Base-by-base conservation (phyloP, 2,329 filamentous ascomycete genomes). In the Biscogniauxia marginata region DNA sequence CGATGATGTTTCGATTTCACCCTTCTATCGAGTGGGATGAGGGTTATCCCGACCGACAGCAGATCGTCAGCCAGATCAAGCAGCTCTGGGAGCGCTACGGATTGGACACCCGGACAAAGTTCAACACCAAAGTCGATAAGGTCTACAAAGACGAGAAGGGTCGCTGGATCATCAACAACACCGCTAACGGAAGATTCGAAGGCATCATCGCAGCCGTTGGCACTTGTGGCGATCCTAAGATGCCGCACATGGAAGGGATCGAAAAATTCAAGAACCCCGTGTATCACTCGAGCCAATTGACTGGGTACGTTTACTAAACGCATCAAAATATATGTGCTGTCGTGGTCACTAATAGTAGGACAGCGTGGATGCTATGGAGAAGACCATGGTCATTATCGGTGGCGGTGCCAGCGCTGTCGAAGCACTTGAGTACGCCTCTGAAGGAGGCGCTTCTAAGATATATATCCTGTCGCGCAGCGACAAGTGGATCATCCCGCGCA, bases 401-500 rank as follows among this genome's bases (percentile, higher is more conserved):
- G 89, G 90, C 6, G 90, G 90, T 1, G 90, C 91, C 13, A 90
- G 86, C 53, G 91, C 90, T 2, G 87, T 96, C 4, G 90, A 96
- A 70, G 90, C 89, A 0, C 78, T 96, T 22, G 90, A 96, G 67
- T 96, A 91, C 64, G 89, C 89, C 1, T 82, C 86, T 9, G 76
- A 83, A 11, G 82, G 85, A 45, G 79, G 85, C 3, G 90, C 90
- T 0, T 75, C 77, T 7, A 85, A 90, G 65, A 86, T 87, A 0
- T 86, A 85, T 55, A 86, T 96, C 24, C 80, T 96, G 8, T 85
- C 90, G 0, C 82, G 91, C 20, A 89, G 85, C 13, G 90, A 93
- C 65, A 95, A 93, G 71, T 93, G 90, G 90, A 90, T 95, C 60
- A 93, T 93, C 52, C 91, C 91, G 0, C 83, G 91, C 7, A 95